Percentiles rank a stretch among this genome's conserved stretches.
phyloP scores from a whole-genome alignment of 2,329 filamentous ascomycete genomes.

The Penicillium olsonii region DNA sequence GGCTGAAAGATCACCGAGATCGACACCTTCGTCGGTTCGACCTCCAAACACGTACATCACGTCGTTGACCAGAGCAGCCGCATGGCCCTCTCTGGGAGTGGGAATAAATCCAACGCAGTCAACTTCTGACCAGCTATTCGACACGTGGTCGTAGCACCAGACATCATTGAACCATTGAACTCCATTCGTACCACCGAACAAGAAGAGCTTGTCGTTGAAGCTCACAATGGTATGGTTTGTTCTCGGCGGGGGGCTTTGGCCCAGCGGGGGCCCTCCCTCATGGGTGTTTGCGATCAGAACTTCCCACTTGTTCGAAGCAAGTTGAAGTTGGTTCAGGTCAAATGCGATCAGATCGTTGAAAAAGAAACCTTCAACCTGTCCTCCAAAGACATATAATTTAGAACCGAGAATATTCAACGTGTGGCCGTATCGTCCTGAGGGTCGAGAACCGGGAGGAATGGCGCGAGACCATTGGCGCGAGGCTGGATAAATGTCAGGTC shows the following conservation, averaged over 20 bases:
- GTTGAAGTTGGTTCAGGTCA: slow-evolving; percentile 91
- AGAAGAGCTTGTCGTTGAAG: slow-evolving; percentile 88
- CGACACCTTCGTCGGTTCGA: slow-evolving; percentile 86
- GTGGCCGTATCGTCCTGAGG: slow-evolving; percentile 90
- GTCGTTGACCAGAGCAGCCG: slow-evolving; percentile 88
- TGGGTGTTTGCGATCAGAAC: slow-evolving; percentile 78
- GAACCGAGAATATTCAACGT: slow-evolving; percentile 95
- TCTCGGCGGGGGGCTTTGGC: slow-evolving; percentile 77
- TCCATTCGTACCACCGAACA: slow-evolving; percentile 97
- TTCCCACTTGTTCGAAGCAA: slow-evolving; percentile 90
- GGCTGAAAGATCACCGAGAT: slow-evolving; percentile 89
- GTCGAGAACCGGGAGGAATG: slow-evolving; percentile 79
- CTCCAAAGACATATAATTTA: slow-evolving; percentile 96
- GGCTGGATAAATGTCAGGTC: slow-evolving; percentile 55
- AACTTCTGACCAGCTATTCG: slow-evolving; percentile 81
- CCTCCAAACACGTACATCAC: slow-evolving; percentile 99
- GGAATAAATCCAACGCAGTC: slow-evolving; percentile 99
- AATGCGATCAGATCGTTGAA: slow-evolving; percentile 98
- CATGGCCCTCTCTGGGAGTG: slow-evolving; percentile 88
- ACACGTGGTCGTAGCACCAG: slow-evolving; percentile 86
- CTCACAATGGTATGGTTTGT: slow-evolving; percentile 94
- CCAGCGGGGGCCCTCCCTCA: slow-evolving; percentile 55
- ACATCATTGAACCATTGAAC: slow-evolving; percentile 99
- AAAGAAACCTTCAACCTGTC: slow-evolving; percentile 94
- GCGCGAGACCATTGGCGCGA: slow-evolving; percentile 98